phyloP scores from a whole-genome alignment of 208 protist genomes.

The Borovskyia barvae region DNA sequence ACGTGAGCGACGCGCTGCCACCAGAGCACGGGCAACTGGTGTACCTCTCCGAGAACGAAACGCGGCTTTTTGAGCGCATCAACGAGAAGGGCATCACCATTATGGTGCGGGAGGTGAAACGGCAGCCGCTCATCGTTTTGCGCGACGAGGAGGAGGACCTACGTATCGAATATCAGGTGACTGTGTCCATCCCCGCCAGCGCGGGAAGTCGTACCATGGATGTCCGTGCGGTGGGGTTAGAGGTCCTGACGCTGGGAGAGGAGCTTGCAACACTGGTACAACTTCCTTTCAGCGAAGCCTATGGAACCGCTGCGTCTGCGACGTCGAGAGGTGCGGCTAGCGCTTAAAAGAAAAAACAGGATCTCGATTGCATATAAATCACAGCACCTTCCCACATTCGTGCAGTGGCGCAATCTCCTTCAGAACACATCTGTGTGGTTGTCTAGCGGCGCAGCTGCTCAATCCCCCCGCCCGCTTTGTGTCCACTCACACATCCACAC shows the following conservation, averaged over 20 bases:
- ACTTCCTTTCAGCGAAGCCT: constrained; percentile 61
- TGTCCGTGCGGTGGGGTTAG: constrained; percentile 63
- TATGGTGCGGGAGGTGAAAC: constrained; percentile 65
- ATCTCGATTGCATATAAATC: too few relatives aligned
- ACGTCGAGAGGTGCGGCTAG: neutral
- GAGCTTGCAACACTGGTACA: constrained; percentile 41
- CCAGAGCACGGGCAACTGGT: constrained; percentile 86
- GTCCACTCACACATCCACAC: too few relatives aligned
- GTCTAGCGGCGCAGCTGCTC: too few relatives aligned
- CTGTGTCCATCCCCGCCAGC: constrained; percentile 56
- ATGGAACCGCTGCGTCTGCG: constrained; percentile 15
- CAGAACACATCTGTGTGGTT: too few relatives aligned
- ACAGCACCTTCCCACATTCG: too few relatives aligned
- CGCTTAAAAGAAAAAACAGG: too few relatives aligned
- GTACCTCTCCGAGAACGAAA: constrained; percentile 87
- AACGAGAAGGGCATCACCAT: constrained; percentile 64
- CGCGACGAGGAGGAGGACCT: constrained; percentile 86
- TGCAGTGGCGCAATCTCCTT: too few relatives aligned
- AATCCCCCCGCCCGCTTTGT: too few relatives aligned
- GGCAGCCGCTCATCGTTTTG: constrained; percentile 87
- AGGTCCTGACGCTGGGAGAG: constrained; percentile 58
- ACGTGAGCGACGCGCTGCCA: constrained; percentile 81
- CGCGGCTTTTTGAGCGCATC: constrained; percentile 63
- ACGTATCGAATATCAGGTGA: constrained; percentile 76
- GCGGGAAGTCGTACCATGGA: constrained; percentile 52